These are phyloP conservation scores for Dimocarpus longan DNA, from an alignment of 345 rosid species.

Conservation along the genomic window DNA sequence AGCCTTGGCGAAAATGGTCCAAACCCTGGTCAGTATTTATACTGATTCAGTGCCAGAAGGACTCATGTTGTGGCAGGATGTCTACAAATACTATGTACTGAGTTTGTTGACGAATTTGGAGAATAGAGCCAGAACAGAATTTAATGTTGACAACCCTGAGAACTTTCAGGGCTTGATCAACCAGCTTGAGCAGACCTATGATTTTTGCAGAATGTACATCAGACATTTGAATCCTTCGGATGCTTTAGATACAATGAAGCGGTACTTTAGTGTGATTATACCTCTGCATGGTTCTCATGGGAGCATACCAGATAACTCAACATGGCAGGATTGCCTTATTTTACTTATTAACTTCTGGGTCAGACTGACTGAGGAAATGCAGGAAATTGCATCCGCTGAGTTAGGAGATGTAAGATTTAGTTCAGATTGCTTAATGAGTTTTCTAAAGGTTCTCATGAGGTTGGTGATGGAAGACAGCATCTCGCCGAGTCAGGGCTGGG, in stretches of 20 bases:
- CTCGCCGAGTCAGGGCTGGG: constrained; percentile 94
- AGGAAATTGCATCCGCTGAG: constrained; percentile 44
- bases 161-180: constrained; percentile 59
- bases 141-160: constrained; percentile 55
- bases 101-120: constrained; percentile 55
- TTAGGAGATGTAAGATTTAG: constrained; percentile 40
- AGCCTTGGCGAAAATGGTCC: constrained; percentile 86
- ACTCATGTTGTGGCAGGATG: constrained; percentile 69
- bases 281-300: constrained; percentile 42
- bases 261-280: constrained; percentile 52
- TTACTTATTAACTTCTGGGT: constrained; percentile 78
- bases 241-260: constrained; percentile 62
- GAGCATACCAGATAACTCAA: constrained; percentile 75
- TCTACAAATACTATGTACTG: constrained; percentile 61
- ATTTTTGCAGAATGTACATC: constrained; percentile 53
- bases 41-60: constrained; percentile 49
- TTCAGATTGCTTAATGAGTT: constrained; percentile 58
- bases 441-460: constrained; percentile 66
- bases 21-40: constrained; percentile 45
- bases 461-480: constrained; percentile 84
- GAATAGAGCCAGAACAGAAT: constrained; percentile 46
- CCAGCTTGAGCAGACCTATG: constrained; percentile 73
- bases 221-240: constrained; percentile 64
- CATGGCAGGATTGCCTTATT: constrained; percentile 94
- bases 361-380: constrained; percentile 77